Percentiles rank a stretch among this genome's conserved stretches.
Evolutionary conservation across 2,329 filamentous ascomycete genomes (phyloP).

Genomic region (Curvularia spicifera): DNA sequence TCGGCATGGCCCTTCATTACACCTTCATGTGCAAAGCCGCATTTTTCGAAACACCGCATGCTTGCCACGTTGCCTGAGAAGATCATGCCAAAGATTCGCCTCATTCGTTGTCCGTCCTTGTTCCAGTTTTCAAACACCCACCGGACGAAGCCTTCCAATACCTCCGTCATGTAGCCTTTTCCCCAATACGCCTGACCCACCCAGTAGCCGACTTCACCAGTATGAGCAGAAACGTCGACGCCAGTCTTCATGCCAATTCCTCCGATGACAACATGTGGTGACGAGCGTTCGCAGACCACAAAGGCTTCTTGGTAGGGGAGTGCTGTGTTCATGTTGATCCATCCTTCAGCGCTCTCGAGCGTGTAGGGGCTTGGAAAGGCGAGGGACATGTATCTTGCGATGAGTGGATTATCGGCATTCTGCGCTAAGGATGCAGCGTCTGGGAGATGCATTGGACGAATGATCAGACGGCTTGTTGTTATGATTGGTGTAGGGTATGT

Average conservation of each 20-base stretch:
- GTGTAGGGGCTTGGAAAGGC: constrained; percentile 52
- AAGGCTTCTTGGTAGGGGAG: constrained; percentile 25
- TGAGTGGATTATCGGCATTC: constrained; percentile 39
- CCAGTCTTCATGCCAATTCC: constrained; percentile 48
- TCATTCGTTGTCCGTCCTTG: constrained; percentile 33
- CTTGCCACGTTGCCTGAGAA: constrained; percentile 46
- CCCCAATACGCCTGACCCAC: constrained; percentile 49
- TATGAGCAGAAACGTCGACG: constrained; percentile 46
- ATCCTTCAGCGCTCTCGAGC: constrained; percentile 36
- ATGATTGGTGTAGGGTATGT: constrained; percentile 39
- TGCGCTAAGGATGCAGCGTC: constrained; percentile 37
- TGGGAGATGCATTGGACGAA: constrained; percentile 42
- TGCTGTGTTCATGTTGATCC: constrained; percentile 43
- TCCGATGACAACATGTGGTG: constrained; percentile 39
- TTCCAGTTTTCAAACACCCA: constrained; percentile 44
- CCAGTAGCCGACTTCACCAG: constrained; percentile 54
- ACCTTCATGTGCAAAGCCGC: constrained; percentile 50
- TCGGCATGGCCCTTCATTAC: constrained; percentile 41
- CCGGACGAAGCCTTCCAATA: constrained; percentile 41
- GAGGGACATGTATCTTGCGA: constrained; percentile 48
- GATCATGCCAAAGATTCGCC: constrained; percentile 40
- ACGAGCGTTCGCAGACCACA: constrained; percentile 22
- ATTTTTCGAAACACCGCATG: constrained; percentile 46
- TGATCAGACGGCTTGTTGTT: constrained; percentile 33
- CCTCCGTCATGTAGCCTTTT: constrained; percentile 41